phyloP scores from a whole-genome alignment of 1,284 basidiomycete genomes.

The Ganoderma lingzhi region DNA sequence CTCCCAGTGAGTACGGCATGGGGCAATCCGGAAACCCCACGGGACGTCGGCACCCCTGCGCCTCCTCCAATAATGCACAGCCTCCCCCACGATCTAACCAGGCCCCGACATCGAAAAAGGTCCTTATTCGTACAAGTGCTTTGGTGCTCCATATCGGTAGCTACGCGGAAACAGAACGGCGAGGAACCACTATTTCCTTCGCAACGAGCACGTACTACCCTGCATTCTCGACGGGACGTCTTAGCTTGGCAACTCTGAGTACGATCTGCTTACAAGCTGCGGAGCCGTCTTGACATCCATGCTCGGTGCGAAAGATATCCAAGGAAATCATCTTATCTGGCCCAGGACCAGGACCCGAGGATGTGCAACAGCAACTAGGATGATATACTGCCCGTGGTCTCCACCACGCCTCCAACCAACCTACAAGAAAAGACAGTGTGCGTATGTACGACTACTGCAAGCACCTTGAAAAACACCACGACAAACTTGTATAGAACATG shows the following conservation, averaged over 20 bases:
- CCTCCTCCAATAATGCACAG: conserved; percentile 2
- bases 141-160: not conserved
- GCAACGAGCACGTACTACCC: not conserved
- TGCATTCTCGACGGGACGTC: no score
- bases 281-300: no score
- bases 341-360: no score
- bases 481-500: not conserved
- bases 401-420: conserved; percentile 23
- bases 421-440: conserved; percentile 23
- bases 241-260: no score
- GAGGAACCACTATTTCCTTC: not conserved
- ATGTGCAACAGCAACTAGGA: not conserved
- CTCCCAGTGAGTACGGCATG: conserved; percentile 2
- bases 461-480: no score
- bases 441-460: conserved; percentile 14
- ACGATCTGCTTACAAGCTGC: no score
- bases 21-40: not conserved
- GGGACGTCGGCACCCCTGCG: not conserved
- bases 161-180: not conserved
- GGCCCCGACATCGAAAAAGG: not conserved
- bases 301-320: no score
- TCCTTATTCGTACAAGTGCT: not conserved
- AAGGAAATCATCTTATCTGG: not conserved
- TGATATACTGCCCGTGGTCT: conserved; percentile 28
- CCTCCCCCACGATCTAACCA: not conserved